These are phyloP conservation scores for Tylopilus rubrobrunneus DNA, from an alignment of 768 basidiomycete genomes.

Conservation along the genomic window DNA sequence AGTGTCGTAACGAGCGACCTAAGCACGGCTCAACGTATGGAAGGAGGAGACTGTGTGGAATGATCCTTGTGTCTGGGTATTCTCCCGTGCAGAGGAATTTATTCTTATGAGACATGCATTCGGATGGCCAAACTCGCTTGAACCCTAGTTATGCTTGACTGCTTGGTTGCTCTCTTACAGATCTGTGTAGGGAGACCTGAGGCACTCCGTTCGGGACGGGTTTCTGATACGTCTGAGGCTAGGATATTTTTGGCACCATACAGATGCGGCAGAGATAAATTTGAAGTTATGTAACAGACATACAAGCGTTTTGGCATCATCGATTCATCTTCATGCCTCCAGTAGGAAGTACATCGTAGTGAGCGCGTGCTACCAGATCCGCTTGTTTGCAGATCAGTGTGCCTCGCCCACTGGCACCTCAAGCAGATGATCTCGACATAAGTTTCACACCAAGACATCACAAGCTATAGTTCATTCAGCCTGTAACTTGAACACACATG, in stretches of 20 bases:
- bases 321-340: background rate
- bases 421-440: background rate
- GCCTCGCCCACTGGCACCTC: background rate
- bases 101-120: slow-evolving; percentile 14
- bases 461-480: background rate
- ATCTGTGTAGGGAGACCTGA: background rate
- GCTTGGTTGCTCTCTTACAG: background rate
- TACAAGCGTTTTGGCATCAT: background rate
- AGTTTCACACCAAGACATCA: too few species aligned
- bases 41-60: slow-evolving; percentile 39
- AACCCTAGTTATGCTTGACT: background rate
- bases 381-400: too few species aligned
- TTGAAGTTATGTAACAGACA: background rate
- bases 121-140: slow-evolving; percentile 5
- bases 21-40: slow-evolving; percentile 67
- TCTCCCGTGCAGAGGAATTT: background rate
- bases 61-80: slow-evolving; percentile 16
- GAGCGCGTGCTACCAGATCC: too few species aligned
- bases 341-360: background rate
- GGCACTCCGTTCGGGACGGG: background rate
- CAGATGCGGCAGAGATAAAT: background rate
- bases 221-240: background rate
- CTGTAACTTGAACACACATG: background rate
- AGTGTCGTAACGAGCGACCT: slow-evolving; percentile 71
- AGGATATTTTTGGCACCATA: background rate